Conservation (phyloP, 495 filamentous ascomycete genomes). For the Aspergillus bridgeri region DNA sequence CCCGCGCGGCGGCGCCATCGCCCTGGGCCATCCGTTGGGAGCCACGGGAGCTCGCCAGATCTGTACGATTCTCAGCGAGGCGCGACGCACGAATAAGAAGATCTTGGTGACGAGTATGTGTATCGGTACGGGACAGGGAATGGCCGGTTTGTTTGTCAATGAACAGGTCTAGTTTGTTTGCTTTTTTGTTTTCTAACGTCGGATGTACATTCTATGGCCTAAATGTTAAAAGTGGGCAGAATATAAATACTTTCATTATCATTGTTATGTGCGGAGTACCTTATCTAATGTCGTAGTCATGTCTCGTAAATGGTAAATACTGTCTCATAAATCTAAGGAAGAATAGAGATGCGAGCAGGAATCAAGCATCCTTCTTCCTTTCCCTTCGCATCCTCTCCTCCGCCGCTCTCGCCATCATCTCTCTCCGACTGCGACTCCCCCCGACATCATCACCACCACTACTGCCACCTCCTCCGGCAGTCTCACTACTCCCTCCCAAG, state of each 20-base stretch:
- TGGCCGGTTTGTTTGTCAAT: slow-evolving; percentile 83
- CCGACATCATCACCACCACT: slow-evolving; percentile 29
- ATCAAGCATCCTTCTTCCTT: slow-evolving; percentile 23
- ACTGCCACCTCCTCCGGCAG: slow-evolving; percentile 19
- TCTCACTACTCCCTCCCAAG: slow-evolving; percentile 54
- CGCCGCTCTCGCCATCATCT: slow-evolving; percentile 70
- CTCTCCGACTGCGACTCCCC: slow-evolving; percentile 48
- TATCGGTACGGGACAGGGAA: slow-evolving; percentile 79
- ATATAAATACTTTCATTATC: too few species aligned
- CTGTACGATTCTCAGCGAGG: slow-evolving; percentile 80
- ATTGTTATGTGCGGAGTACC: too few species aligned
- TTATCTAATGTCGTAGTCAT: neutral
- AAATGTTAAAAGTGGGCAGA: neutral
- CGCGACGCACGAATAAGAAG: slow-evolving; percentile 74
- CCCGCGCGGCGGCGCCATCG: slow-evolving; percentile 76
- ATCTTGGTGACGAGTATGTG: slow-evolving; percentile 83
- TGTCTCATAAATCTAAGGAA: slow-evolving; percentile 1
- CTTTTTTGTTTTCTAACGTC: neutral
- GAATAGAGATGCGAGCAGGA: neutral
- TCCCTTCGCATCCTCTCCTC: slow-evolving; percentile 67
- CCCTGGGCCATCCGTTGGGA: slow-evolving; percentile 79
- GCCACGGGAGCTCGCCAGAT: slow-evolving; percentile 78
- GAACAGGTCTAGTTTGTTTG: slow-evolving; percentile 52
- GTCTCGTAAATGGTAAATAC: slow-evolving; percentile 1
- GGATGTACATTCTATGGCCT: neutral